phyloP scores from a whole-genome alignment of 2,329 filamentous ascomycete genomes.

The Huntiella omanensis region DNA sequence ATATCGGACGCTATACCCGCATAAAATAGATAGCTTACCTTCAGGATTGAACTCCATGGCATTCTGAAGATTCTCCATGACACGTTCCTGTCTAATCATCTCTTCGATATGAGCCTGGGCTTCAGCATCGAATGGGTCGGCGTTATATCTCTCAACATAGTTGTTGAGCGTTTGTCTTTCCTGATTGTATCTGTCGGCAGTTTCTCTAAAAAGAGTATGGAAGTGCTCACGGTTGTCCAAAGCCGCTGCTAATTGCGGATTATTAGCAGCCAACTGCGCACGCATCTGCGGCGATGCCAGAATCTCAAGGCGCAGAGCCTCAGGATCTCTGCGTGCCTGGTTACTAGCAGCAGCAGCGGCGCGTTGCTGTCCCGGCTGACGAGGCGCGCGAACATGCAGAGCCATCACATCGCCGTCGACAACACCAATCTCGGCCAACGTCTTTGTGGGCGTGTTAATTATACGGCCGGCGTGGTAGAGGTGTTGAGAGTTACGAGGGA shows the following conservation, averaged over 20 bases:
- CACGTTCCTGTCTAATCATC: slow-evolving; percentile 85
- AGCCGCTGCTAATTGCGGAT: slow-evolving; percentile 59
- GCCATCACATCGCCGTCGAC: slow-evolving; percentile 84
- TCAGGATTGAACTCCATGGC: slow-evolving; percentile 96
- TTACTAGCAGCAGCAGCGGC: slow-evolving; percentile 12
- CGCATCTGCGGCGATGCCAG: slow-evolving; percentile 59
- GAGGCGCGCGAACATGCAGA: slow-evolving; percentile 47
- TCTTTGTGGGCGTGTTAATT: slow-evolving; percentile 59
- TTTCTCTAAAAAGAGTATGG: slow-evolving; percentile 48
- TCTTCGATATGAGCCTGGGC: slow-evolving; percentile 87
- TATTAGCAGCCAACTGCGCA: slow-evolving; percentile 48
- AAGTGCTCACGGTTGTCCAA: slow-evolving; percentile 63
- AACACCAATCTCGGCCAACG: slow-evolving; percentile 63
- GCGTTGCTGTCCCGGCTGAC: slow-evolving; percentile 17
- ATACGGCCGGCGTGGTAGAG: slow-evolving; percentile 81
- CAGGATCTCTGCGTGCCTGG: slow-evolving; percentile 36
- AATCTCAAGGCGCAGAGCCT: slow-evolving; percentile 66
- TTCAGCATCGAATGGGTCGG: slow-evolving; percentile 85
- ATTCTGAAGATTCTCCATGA: slow-evolving; percentile 89
- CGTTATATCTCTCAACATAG: slow-evolving; percentile 70
- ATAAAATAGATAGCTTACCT: slow-evolving; percentile 35
- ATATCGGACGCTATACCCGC: not conserved
- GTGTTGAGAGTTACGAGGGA: slow-evolving; percentile 55
- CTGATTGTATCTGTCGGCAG: slow-evolving; percentile 50
- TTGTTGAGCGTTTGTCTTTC: slow-evolving; percentile 61